A percentile compares a stretch with the other conserved stretches of the same genome.
These are phyloP conservation scores for Powellomyces hirtus DNA, from an alignment of 192 early-diverging fungal genomes.

Conservation along the genomic window DNA sequence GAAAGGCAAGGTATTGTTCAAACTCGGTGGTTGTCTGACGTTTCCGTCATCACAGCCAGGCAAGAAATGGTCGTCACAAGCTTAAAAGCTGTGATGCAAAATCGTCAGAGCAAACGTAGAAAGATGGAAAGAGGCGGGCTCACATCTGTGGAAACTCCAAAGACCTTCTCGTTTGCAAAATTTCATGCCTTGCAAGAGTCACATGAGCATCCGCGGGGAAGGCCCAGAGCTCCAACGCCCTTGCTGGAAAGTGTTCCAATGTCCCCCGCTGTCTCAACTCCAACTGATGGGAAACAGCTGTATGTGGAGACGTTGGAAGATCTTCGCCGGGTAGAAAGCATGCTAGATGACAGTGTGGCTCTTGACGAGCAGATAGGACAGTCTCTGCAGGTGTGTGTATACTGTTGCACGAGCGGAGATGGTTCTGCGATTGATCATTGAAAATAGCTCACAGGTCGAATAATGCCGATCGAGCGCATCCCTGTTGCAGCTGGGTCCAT, in stretches of 20 bases:
- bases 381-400: not conserved
- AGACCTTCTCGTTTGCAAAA: slow-evolving; percentile 2
- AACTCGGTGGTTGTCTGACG: not conserved
- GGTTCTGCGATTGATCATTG: not conserved
- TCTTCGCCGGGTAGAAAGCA: not conserved
- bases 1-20: not conserved
- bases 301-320: not conserved
- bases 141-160: not conserved
- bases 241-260: not conserved
- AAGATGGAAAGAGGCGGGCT: not conserved
- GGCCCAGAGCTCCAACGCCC: not conserved
- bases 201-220: not conserved
- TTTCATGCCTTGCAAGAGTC: not conserved
- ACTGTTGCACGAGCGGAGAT: not conserved
- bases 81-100: slow-evolving; percentile 23
- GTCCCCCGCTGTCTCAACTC: not conserved
- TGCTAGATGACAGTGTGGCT: not conserved
- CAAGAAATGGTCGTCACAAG: slow-evolving; percentile 36
- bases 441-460: slow-evolving; percentile 23
- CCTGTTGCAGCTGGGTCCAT: slow-evolving; percentile 24
- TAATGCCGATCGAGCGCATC: slow-evolving; percentile 27
- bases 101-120: slow-evolving; percentile 22
- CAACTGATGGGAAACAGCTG: not conserved
- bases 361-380: not conserved
- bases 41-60: not conserved